Conservation (phyloP, 192 early-diverging fungal species). For the Coemansia erecta region DNA sequence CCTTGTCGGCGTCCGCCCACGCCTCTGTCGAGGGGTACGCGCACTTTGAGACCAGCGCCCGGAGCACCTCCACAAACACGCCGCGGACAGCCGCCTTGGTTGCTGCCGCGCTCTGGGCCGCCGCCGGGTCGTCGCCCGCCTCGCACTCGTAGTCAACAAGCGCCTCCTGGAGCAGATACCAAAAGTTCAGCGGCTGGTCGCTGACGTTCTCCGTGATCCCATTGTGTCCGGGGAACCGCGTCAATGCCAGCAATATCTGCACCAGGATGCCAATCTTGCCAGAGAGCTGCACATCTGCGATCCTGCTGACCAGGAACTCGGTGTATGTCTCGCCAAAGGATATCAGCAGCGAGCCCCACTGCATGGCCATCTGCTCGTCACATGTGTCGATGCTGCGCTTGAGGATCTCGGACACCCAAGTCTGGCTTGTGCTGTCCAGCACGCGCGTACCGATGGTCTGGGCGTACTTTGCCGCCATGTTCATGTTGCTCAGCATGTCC, state of each 20-base stretch:
- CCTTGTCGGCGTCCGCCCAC: slow-evolving; percentile 59
- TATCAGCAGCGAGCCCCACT: slow-evolving; percentile 29
- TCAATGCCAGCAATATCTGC: slow-evolving; percentile 60
- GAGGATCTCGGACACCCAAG: slow-evolving; percentile 22
- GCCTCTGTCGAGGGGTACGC: slow-evolving; percentile 55
- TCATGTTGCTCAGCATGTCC: slow-evolving; percentile 41
- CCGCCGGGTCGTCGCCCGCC: slow-evolving; percentile 17
- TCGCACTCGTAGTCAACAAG: slow-evolving; percentile 54
- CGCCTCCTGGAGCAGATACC: slow-evolving; percentile 71
- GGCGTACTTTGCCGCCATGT: slow-evolving; percentile 25
- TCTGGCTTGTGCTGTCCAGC: slow-evolving; percentile 21
- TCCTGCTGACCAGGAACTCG: slow-evolving; percentile 29
- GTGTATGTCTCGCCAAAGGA: slow-evolving; percentile 47
- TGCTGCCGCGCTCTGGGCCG: slow-evolving; percentile 1
- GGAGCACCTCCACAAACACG: slow-evolving; percentile 56
- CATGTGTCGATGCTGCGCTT: slow-evolving; percentile 11
- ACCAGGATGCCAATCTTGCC: slow-evolving; percentile 18
- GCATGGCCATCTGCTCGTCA: slow-evolving; percentile 18
- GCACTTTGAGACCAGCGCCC: slow-evolving; percentile 58
- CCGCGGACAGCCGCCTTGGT: slow-evolving; percentile 30
- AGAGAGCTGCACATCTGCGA: slow-evolving; percentile 8
- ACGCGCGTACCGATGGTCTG: slow-evolving; percentile 31
- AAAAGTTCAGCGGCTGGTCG: slow-evolving; percentile 69
- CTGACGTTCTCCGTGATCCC: slow-evolving; percentile 68
- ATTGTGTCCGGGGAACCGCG: slow-evolving; percentile 66